A percentile compares a stretch with the other conserved stretches of the same genome.
Conservation (phyloP, 495 filamentous ascomycete genomes). For the Xylaria flabelliformis region DNA sequence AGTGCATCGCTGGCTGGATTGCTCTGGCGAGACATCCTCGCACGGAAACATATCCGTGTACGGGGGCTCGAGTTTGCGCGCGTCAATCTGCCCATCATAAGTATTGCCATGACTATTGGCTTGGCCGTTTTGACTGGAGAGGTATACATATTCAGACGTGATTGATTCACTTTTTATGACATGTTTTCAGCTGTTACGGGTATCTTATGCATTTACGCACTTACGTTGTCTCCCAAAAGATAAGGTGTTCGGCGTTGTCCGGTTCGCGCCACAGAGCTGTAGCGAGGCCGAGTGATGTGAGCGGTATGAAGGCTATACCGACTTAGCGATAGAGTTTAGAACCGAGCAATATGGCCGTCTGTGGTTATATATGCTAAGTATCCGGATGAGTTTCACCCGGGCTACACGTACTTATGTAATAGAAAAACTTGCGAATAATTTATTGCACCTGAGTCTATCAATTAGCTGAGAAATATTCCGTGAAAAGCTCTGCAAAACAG, state of each 20-base stretch:
- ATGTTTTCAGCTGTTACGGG: neutral
- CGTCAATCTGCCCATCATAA: conserved; percentile 71
- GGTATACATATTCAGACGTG: conserved; percentile 55
- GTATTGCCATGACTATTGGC: conserved; percentile 68
- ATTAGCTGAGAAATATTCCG: neutral
- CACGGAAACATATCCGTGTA: conserved; percentile 66
- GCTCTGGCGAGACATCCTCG: conserved; percentile 70
- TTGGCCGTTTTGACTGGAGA: conserved; percentile 64
- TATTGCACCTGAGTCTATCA: neutral
- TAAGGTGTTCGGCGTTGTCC: neutral
- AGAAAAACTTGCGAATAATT: neutral
- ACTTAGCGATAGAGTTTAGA: neutral
- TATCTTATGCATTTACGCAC: neutral
- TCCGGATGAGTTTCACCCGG: neutral
- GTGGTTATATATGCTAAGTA: neutral
- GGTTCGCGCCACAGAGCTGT: neutral
- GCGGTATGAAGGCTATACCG: neutral
- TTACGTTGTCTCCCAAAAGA: neutral
- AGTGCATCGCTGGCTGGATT: conserved; percentile 70
- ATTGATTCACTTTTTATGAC: conserved; percentile 11
- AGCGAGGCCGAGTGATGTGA: neutral
- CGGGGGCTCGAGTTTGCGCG: conserved; percentile 63
- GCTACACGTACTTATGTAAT: neutral
- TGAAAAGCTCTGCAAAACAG: neutral
- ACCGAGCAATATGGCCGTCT: neutral